Evolutionary conservation across 495 filamentous ascomycete genomes (phyloP), one percentile per base, ranked within the genome.

Genomic region (Neurospora sp.): DNA sequence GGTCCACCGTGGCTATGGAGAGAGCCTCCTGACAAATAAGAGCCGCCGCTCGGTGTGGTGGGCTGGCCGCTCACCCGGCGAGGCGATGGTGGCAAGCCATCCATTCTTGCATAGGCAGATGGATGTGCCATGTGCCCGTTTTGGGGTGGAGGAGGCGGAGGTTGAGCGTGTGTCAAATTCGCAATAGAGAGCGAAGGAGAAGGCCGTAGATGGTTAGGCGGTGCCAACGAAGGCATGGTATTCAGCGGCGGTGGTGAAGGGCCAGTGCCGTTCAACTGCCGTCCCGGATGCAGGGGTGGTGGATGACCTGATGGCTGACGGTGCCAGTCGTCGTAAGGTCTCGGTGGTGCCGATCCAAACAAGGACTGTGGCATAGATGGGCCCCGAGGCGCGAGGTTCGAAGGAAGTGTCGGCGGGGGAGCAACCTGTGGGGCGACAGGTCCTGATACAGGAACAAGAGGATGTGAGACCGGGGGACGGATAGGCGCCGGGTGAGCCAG

Each of bases 121-220:
- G 53, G 79, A 27, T 82, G 82, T 0, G 76, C 74, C 70, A 85
- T 79, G 59, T 82, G 79, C 20, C 84, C 82, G 9, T 80, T 78
- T 20, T 77, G 79, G 41, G 35, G 72, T 1, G 70, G 38, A 41
- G 76, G 74, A 68, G 78, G 78, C 14, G 82, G 79, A 22, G 83
- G 78, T 40, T 77, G 74, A 68, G 82, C 76, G 71, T 83, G 78
- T 35, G 82, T 53, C 38, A 76, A 72, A 40, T 45, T 73, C 18
- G 68, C 74, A 38, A 84, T 80, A 9, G 53, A 65, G 2, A 65
- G 53, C 12, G 53, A 65, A 27, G 82, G 80, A 16, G 81, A 82
- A 0, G 83, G 83, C 35, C 83, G 81, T 9, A 86, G 79, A 70
- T 81, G 81, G 35, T 81, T 81, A 68, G 81, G 79, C 75, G 82